phyloP scores from a whole-genome alignment of 345 rosid genomes.

The Populus nigra region DNA sequence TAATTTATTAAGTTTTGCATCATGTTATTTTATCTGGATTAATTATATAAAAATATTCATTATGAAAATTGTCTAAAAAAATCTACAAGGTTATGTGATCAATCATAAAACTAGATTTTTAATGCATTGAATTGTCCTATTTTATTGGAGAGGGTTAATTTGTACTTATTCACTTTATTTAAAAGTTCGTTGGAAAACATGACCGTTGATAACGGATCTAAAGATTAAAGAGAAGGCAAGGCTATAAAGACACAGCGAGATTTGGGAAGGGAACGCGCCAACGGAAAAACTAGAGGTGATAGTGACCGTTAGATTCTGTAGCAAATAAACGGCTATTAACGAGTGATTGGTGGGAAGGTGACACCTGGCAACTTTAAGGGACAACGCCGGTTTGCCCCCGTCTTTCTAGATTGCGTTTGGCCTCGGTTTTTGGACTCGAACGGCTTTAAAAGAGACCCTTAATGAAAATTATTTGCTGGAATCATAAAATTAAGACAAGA shows the following conservation, averaged over 20 bases:
- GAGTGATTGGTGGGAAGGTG: conserved; percentile 19
- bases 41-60: no score
- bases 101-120: no score
- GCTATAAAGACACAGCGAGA: conserved; percentile 4
- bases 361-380: conserved; percentile 8
- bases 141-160: neutral
- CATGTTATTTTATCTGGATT: no score
- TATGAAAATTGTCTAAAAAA: no score
- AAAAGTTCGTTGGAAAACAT: conserved; percentile 4
- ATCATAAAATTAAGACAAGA: no score
- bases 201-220: conserved; percentile 47
- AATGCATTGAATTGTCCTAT: no score
- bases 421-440: neutral
- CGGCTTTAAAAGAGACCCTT: neutral
- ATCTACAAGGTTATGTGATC: no score
- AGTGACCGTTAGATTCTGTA: conserved; percentile 18
- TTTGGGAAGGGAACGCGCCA: conserved; percentile 10
- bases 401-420: neutral
- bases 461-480: neutral
- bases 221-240: neutral
- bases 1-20: no score
- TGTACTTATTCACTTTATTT: neutral
- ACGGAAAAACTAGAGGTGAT: neutral
- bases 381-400: neutral
- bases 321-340: conserved; percentile 15